These are phyloP conservation scores for Ulota crispa DNA, from an alignment of 225 moss, liverwort and hornwort species.

Conservation along the genomic window DNA sequence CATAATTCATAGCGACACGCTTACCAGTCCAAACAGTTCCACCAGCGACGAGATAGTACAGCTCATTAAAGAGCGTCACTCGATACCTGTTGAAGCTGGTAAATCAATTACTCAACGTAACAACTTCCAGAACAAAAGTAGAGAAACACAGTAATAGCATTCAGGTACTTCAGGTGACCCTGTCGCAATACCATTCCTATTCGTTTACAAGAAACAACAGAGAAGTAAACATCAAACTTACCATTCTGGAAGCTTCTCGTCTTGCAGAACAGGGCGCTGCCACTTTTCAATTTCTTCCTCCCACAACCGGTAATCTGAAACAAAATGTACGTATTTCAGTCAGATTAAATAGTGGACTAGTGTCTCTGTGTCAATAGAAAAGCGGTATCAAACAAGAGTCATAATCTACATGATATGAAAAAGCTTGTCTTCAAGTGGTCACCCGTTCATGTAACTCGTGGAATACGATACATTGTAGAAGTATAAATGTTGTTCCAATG, in stretches of 20 bases:
- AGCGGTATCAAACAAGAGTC: background rate
- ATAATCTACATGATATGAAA: background rate
- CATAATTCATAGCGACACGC: background rate
- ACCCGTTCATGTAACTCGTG: background rate
- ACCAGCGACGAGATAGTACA: slow-evolving; percentile 98
- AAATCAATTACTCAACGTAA: background rate
- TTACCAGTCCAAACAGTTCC: slow-evolving; percentile 98
- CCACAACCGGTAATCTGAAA: slow-evolving; percentile 81
- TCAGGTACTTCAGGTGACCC: background rate
- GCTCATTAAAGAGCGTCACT: slow-evolving; percentile 91
- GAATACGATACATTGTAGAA: background rate
- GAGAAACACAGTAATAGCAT: background rate
- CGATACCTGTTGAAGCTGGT: slow-evolving; percentile 72
- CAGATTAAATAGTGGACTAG: slow-evolving; percentile 16
- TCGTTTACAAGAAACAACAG: background rate
- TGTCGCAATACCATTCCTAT: background rate
- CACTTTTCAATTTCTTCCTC: slow-evolving; percentile 88
- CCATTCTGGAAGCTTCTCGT: slow-evolving; percentile 85
- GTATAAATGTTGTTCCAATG: background rate
- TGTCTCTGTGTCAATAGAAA: background rate
- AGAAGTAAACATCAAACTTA: slow-evolving; percentile 17
- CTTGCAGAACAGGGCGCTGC: slow-evolving; percentile 73
- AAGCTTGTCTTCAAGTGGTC: background rate
- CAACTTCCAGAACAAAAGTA: background rate
- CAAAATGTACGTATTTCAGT: slow-evolving; percentile 4